Base-by-base conservation (phyloP, 306 rosid genomes). In the Potentilla sterilis region DNA sequence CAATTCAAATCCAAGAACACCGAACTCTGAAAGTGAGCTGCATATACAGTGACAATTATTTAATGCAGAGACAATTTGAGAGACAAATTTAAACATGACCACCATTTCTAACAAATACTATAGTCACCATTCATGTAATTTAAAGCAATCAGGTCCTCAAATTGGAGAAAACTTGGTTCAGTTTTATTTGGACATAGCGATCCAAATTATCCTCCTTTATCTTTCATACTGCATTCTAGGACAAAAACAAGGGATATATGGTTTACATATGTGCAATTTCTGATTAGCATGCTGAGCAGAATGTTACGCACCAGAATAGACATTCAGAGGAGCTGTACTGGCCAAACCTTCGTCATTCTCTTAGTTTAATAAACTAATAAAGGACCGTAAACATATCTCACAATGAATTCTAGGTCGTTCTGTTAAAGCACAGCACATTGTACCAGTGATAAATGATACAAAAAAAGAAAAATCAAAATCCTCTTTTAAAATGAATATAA, bases 21-120 rank as follows among this genome's bases (percentile, higher is more conserved):
- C 98, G 79, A 92, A 92, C 89, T 92, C 97, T 0, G 97, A 94
- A 57, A 95, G 97, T 66, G 98, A 90, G 78, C 98, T 94, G 89
- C 84, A 85, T 44, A 78, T 13, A 79, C 67, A 69, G 73, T 69
- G 55, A 61, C 70, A 64, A 24, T 47, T 14, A 79, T 57, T 59
- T 64, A 43, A 83, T 43, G 69, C 48, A 74, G 43, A 75, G 75
- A 58, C 49, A 38, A 24, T 44, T 32, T 51, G 48, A 74, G 43
- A 75, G 75, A 58, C 49, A 38, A 24, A 51, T 32, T 51, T 9
- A 73, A 79, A 74, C 1, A 74, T 2, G 13, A 64, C 61, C 49
- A 59, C 47, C 16, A 43, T 77, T 35, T 51, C 48, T 73, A 22
- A 64, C 65, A 47, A 37, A 61, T 41, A 75, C 54, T 21, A 40